Evolutionary conservation across 2,329 filamentous ascomycete genomes (phyloP).

Genomic region (Colletotrichum sp.): DNA sequence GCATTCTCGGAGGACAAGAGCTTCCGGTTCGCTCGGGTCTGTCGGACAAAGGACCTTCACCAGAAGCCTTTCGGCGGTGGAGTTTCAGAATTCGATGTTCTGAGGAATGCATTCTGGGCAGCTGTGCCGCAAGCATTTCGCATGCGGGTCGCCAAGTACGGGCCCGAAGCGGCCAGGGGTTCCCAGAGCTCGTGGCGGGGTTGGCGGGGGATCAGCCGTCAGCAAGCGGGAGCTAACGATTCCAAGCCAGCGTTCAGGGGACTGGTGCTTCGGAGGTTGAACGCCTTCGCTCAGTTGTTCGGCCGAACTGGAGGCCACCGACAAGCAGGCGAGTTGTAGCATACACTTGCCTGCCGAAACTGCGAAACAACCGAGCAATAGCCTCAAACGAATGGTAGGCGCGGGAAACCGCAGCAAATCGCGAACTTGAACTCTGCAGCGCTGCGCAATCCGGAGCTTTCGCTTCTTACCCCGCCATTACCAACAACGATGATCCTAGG

Average conservation of each 20-base stretch:
- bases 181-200: background rate
- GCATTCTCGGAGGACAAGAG: background rate
- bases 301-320: background rate
- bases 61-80: background rate
- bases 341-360: background rate
- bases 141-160: constrained; percentile 6
- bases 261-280: background rate
- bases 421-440: background rate
- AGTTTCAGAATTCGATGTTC: constrained; percentile 1
- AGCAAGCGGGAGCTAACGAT: constrained; percentile 1
- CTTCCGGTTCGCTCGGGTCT: background rate
- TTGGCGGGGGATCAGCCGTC: background rate
- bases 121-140: constrained; percentile 5
- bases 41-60: background rate
- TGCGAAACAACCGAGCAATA: background rate
- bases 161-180: background rate
- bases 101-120: constrained; percentile 4
- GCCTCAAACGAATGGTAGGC: background rate
- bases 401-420: background rate
- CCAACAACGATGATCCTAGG: background rate
- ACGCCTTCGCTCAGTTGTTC: background rate
- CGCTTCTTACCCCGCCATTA: background rate
- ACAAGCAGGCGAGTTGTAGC: background rate
- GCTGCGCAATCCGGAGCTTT: background rate
- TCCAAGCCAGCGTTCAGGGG: background rate